Base-by-base conservation (phyloP, 2,329 filamentous ascomycete species). In the Lasiodiplodia sp. region DNA sequence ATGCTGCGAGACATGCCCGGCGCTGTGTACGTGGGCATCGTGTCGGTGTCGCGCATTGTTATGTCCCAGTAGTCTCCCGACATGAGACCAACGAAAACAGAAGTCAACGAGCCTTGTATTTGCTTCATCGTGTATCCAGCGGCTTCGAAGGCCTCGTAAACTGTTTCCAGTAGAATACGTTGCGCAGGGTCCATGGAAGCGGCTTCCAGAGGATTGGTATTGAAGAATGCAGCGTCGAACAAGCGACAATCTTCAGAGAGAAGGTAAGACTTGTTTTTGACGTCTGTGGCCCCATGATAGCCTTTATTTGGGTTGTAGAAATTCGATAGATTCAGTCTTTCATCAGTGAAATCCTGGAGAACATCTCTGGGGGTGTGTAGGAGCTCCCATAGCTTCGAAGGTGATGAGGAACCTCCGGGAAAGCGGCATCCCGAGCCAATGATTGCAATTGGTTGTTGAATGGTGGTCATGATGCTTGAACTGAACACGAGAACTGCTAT, bases 361-460 rank as follows among this genome's bases (percentile, higher is more conserved):
- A 81, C 76, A 11, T 81, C 72, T 0, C 72, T 72, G 1, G 79
- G 76, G 2, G 66, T 56, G 1, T 70, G 71, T 11, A 76, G 72
- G 8, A 81, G 64, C 11, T 78, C 66, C 80, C 79, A 81, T 11
- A 80, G 76, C 3, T 74, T 72, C 2, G 76, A 75, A 3, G 78
- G 78, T 2, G 72, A 72, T 12, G 25, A 63, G 12, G 76, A 71
- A 10, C 56, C 72, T n/a, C 79, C 79, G 2, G 80, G 77, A 28
- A 81, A 75, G 12, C 79, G 74, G 60, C 78, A 81, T 21, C 73
- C 77, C 51, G 75, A 71, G 4, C 80, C 80, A 18, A 82, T 71
- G 18, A 82, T 76, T 11, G 78, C 80, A 25, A 76, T 72, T 5
- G 73, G 73, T 51, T 75, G 76, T 11, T 8, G 10, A 2, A 21